Percentiles rank a stretch among this genome's conserved stretches.
Conservation (phyloP, 2,329 filamentous ascomycete species). For the Colletotrichum scovillei region DNA sequence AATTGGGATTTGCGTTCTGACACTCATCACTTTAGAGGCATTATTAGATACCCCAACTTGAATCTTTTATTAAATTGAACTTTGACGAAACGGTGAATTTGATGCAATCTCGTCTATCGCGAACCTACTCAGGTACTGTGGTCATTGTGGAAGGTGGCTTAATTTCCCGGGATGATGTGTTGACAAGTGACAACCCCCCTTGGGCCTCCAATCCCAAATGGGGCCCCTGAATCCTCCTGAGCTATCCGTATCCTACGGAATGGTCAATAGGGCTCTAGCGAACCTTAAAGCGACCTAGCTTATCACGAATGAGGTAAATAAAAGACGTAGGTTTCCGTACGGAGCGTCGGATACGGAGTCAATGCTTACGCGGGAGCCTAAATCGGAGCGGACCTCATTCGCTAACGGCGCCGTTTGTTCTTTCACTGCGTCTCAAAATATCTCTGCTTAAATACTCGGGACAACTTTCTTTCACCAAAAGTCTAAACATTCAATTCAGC, state of each 20-base stretch:
- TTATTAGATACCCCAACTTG: not conserved
- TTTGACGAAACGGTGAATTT: not conserved
- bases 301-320: not conserved
- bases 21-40: not conserved
- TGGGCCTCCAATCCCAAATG: no score
- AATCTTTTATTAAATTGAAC: not conserved
- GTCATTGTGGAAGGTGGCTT: not conserved
- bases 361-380: not conserved
- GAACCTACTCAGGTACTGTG: not conserved
- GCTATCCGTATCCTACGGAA: no score
- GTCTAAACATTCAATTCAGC: not conserved
- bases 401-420: not conserved
- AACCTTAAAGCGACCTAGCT: not conserved
- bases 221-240: not conserved
- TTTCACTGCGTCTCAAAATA: not conserved
- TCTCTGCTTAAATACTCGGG: not conserved
- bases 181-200: no score
- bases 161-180: not conserved
- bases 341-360: no score
- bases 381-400: not conserved
- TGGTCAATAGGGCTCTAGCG: not conserved
- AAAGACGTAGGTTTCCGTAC: not conserved
- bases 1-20: not conserved
- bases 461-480: not conserved
- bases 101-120: not conserved